Percentiles rank a stretch among this genome's conserved stretches.
These are phyloP conservation scores for Leishmania mexicana DNA, from an alignment of 208 protist genomes.

Conservation along the genomic window DNA sequence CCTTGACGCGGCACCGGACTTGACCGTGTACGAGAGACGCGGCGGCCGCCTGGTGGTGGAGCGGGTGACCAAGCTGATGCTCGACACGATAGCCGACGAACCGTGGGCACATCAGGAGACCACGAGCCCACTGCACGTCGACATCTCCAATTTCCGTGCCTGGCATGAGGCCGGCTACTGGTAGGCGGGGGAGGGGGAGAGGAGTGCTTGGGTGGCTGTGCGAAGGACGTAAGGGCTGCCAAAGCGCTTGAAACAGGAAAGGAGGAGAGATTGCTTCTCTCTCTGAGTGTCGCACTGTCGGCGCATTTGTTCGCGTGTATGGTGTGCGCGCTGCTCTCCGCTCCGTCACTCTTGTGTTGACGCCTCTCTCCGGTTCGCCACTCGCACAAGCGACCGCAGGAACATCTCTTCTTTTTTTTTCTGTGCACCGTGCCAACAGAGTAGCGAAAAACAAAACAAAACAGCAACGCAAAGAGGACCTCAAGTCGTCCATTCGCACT, in stretches of 20 bases:
- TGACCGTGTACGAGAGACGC: slow-evolving; percentile 53
- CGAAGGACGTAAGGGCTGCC: not conserved
- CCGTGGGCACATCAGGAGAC: slow-evolving; percentile 78
- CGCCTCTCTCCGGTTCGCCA: not conserved
- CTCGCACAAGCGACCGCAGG: not conserved
- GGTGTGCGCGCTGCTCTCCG: not conserved
- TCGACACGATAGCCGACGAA: slow-evolving; percentile 87
- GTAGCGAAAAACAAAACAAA: no score
- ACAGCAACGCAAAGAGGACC: not conserved
- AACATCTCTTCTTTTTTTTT: not conserved
- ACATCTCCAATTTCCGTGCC: slow-evolving; percentile 83
- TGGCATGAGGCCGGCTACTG: slow-evolving; percentile 90
- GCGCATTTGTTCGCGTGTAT: not conserved
- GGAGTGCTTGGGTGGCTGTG: not conserved
- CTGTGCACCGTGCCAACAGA: not conserved
- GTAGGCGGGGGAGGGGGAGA: slow-evolving; percentile 43
- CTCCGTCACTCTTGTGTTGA: not conserved
- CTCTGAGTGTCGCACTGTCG: not conserved
- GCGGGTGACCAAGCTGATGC: slow-evolving; percentile 87
- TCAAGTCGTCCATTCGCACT: not conserved
- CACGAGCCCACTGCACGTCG: slow-evolving; percentile 75
- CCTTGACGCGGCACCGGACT: slow-evolving; percentile 42
- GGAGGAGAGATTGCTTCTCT: not conserved
- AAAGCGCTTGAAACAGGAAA: not conserved
- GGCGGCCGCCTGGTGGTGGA: slow-evolving; percentile 64